phyloP scores from a whole-genome alignment of 1,139 yeast species.

The Oligophagozyma castellii region DNA sequence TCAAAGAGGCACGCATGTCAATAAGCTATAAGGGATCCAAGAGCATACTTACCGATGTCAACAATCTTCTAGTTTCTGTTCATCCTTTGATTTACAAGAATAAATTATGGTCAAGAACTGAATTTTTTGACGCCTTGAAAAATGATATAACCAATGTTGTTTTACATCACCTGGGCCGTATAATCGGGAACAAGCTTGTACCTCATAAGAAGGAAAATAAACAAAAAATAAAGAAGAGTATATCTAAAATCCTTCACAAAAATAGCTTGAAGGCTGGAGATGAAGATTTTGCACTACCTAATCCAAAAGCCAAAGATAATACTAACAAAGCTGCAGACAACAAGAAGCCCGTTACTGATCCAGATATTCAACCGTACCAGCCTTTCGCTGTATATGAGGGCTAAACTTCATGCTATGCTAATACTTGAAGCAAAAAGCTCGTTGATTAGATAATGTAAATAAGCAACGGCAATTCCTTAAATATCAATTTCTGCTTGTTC shows the following conservation, averaged over 20 bases:
- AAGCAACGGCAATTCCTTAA: no score
- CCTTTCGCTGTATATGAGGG: no score
- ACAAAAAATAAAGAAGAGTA: conserved; percentile 2
- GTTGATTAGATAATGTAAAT: no score
- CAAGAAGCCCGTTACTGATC: no score
- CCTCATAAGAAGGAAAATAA: conserved; percentile 27
- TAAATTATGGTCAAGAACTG: conserved; percentile 71
- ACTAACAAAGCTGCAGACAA: no score
- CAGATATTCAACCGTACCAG: no score
- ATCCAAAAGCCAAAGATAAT: no score
- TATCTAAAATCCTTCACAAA: neutral
- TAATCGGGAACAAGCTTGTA: conserved; percentile 64
- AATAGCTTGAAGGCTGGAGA: no score
- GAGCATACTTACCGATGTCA: conserved; percentile 55
- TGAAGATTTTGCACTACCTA: no score
- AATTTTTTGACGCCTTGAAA: conserved; percentile 47
- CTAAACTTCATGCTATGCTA: no score
- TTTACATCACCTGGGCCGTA: conserved; percentile 62
- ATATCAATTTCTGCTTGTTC: no score
- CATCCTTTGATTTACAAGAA: conserved; percentile 54
- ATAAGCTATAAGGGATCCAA: conserved; percentile 73
- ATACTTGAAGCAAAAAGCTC: no score
- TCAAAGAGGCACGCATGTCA: conserved; percentile 40
- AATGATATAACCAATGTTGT: conserved; percentile 58
- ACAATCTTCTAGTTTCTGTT: conserved; percentile 46